Evolutionary conservation across 108 stramenopile species (phyloP).

Genomic region (Nannochloropsis granulata): DNA sequence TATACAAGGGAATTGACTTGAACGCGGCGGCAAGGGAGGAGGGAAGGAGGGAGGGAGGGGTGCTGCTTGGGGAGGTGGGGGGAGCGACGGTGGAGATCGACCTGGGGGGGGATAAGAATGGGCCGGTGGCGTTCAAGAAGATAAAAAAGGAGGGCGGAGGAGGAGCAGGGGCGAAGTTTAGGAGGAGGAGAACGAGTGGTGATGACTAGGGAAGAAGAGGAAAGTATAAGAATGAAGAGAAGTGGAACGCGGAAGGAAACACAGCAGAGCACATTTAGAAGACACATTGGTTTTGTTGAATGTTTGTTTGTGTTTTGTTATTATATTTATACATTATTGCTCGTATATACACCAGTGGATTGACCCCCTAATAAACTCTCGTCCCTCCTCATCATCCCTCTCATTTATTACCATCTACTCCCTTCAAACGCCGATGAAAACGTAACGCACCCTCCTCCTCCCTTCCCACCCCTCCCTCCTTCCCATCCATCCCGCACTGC

Average conservation of each 20-base stretch:
- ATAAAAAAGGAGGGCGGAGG: slow-evolving; percentile 2
- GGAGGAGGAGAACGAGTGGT: neutral
- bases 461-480: neutral
- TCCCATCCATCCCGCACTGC: neutral
- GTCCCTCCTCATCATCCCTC: too few relatives aligned
- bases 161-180: neutral
- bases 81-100: neutral
- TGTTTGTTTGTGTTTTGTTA: too few relatives aligned
- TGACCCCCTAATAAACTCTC: too few relatives aligned
- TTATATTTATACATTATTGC: too few relatives aligned
- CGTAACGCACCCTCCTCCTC: neutral
- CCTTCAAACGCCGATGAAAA: too few relatives aligned
- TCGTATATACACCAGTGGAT: too few relatives aligned
- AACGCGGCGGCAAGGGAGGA: neutral
- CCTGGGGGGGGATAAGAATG: neutral
- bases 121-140: slow-evolving; percentile 22
- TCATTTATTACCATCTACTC: too few relatives aligned
- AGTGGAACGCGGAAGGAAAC: neutral
- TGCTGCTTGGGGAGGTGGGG: neutral
- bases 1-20: slow-evolving; percentile 26
- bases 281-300: too few relatives aligned
- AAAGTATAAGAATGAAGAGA: neutral
- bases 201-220: neutral
- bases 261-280: too few relatives aligned
- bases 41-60: neutral